Evolutionary conservation across 768 basidiomycete species (phyloP), one percentile per base, ranked within the genome.

Genomic region (Rhizopogon vesiculosus): DNA sequence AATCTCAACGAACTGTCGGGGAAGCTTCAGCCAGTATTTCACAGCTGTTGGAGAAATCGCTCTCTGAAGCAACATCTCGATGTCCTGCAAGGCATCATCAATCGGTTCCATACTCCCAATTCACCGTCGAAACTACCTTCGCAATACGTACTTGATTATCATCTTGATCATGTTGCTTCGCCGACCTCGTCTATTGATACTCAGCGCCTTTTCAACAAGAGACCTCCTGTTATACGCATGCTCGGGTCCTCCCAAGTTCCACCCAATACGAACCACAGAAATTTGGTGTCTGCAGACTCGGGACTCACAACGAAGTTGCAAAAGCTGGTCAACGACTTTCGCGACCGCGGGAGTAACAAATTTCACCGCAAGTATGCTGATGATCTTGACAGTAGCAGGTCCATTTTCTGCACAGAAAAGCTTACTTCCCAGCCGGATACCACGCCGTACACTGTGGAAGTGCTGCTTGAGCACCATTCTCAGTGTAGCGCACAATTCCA

Each of bases 291-390:
- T 8, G 28, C 55, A 7, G 6, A 28, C 35, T 28, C 45, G 2
- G 22, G 5, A 19, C 31, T 46, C 18, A 18, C 31, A 33, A 12
- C 12, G 3, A 25, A 50, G 3, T 39, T 66, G 28, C 39, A 45
- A 12, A 44, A 31, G 25, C 41, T 66, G 3, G 51, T 66, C 18
- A 5, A 42, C 2, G 29, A 31, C 1, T 49, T 56, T 4, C 44
- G 56, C 18, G 35, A 12, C 1, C 56, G 53, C 1, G 22, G 58
- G n/a, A 40, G 15, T 9, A 56, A 45, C 9, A 22, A 56, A 8
- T 59, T 68, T n/a, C 45, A 59, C 16, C 52, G 0, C 10, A 43
- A 55, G 5, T 68, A 66, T n/a, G 54, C 59, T 12, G 7, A 56
- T 13, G 54, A 43, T 19, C 51, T 62, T 4, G 39, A 43, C 8